A percentile compares a stretch with the other conserved stretches of the same genome.
These are phyloP conservation scores for Ceratobasidium sp. DNA, from an alignment of 1,284 basidiomycete species.

Conservation along the genomic window DNA sequence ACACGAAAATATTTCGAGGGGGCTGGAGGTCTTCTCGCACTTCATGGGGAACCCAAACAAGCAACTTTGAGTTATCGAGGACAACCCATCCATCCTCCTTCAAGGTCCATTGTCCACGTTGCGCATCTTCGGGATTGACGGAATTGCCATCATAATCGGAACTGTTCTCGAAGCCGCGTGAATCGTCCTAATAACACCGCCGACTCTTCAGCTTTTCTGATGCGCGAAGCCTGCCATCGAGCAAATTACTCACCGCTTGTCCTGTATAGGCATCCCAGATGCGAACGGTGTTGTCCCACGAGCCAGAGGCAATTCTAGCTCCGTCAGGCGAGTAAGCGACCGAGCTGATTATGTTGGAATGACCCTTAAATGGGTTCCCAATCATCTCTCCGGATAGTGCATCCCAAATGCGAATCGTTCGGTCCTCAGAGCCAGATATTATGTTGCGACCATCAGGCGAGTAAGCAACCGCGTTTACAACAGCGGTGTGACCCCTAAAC, in stretches of 20 bases:
- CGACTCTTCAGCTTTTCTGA: not conserved
- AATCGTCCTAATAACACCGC: not conserved
- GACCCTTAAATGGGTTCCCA: not conserved
- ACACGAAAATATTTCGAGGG: not conserved
- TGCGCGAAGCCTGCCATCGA: not conserved
- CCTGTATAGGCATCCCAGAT: not conserved
- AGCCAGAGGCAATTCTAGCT: not conserved
- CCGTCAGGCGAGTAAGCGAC: not conserved
- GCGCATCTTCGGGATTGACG: too few relatives aligned
- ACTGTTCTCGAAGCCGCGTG: not conserved
- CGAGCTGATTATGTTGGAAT: not conserved
- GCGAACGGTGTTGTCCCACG: not conserved
- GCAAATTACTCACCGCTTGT: not conserved
- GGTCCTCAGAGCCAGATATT: constrained; percentile 27
- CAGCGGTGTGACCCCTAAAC: not conserved
- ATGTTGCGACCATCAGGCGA: not conserved
- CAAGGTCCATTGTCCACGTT: not conserved
- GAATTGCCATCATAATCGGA: not conserved
- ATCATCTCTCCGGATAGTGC: not conserved
- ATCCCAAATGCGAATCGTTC: constrained; percentile 25
- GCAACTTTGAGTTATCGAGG: not conserved
- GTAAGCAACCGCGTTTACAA: constrained; percentile 12
- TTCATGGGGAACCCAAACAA: constrained; percentile 11
- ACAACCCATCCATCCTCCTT: constrained; percentile 4
- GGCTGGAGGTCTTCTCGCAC: not conserved